phyloP scores from a whole-genome alignment of 805 yeast genomes.

The Blastobotrys robertii region DNA sequence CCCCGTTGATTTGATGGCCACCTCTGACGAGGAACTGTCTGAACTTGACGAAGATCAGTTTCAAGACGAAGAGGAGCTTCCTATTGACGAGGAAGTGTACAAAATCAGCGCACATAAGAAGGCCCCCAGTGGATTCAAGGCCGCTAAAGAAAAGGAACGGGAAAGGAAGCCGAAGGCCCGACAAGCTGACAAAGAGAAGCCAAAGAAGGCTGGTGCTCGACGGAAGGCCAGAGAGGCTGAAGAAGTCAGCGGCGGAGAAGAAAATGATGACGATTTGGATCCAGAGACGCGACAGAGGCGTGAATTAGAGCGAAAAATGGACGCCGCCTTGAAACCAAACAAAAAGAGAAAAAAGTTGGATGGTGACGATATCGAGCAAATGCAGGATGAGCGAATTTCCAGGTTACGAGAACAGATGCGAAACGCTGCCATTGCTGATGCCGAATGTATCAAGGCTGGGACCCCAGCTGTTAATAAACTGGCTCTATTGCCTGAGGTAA shows the following conservation, averaged over 20 bases:
- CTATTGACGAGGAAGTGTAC: constrained; percentile 32
- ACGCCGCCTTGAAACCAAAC: constrained; percentile 61
- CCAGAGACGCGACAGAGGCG: constrained; percentile 47
- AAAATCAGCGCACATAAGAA: constrained; percentile 29
- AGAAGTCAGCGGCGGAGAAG: constrained; percentile 11
- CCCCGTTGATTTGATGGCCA: neutral
- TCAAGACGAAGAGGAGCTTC: constrained; percentile 23
- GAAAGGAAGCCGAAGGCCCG: constrained; percentile 8
- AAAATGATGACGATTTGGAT: constrained; percentile 20
- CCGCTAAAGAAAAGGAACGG: constrained; percentile 14
- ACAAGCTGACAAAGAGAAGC: constrained; percentile 6
- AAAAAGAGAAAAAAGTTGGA: constrained; percentile 48
- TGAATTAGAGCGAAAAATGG: constrained; percentile 72
- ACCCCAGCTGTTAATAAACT: constrained; percentile 69
- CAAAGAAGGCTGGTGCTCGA: neutral
- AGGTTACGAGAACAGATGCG: constrained; percentile 83
- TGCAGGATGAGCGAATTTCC: constrained; percentile 86
- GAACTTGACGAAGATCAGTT: constrained; percentile 32
- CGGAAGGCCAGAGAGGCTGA: neutral
- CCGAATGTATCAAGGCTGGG: constrained; percentile 47
- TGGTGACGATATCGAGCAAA: constrained; percentile 89
- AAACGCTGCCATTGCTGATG: constrained; percentile 46
- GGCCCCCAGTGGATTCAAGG: constrained; percentile 6
- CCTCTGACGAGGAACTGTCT: constrained; percentile 24
- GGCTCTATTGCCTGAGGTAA: constrained; percentile 70